These are phyloP conservation scores for Fusarium sp. DNA, from an alignment of 2,329 filamentous ascomycete species.

Conservation along the genomic window DNA sequence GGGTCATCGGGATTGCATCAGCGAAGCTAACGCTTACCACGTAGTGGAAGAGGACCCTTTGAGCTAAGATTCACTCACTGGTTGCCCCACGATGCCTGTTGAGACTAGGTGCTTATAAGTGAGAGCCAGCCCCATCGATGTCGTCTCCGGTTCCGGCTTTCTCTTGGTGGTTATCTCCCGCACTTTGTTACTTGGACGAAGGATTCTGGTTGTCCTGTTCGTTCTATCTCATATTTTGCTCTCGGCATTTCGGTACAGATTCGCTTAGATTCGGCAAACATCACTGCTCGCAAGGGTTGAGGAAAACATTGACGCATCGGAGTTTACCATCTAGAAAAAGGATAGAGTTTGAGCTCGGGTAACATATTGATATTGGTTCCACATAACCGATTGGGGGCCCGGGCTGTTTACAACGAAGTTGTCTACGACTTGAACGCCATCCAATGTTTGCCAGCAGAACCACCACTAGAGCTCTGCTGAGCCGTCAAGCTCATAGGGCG, in stretches of 20 bases:
- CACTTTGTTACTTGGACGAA: conserved; percentile 13
- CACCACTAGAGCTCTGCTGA: conserved; percentile 32
- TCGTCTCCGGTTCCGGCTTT: conserved; percentile 13
- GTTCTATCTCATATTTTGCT: background rate
- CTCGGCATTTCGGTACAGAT: conserved; percentile 17
- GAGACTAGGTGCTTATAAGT: conserved; percentile 33
- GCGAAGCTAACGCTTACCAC: conserved; percentile 21
- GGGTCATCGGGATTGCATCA: conserved; percentile 30
- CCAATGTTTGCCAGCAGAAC: conserved; percentile 35
- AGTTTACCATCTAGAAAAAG: conserved; percentile 6
- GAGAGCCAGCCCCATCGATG: conserved; percentile 23
- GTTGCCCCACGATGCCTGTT: conserved; percentile 25
- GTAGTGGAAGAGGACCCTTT: conserved; percentile 20
- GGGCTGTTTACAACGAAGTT: background rate
- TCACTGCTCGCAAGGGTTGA: conserved; percentile 1
- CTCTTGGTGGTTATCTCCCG: conserved; percentile 6
- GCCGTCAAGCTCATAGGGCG: conserved; percentile 27
- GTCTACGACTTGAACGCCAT: background rate
- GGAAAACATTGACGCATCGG: background rate
- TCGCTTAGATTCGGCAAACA: conserved; percentile 35
- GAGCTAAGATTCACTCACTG: conserved; percentile 11
- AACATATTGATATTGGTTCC: conserved; percentile 23
- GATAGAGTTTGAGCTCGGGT: conserved; percentile 13
- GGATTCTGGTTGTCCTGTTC: conserved; percentile 12
- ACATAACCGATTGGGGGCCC: conserved; percentile 18